phyloP scores from a whole-genome alignment of 495 filamentous ascomycete species.

The Podospora tetraspora region DNA sequence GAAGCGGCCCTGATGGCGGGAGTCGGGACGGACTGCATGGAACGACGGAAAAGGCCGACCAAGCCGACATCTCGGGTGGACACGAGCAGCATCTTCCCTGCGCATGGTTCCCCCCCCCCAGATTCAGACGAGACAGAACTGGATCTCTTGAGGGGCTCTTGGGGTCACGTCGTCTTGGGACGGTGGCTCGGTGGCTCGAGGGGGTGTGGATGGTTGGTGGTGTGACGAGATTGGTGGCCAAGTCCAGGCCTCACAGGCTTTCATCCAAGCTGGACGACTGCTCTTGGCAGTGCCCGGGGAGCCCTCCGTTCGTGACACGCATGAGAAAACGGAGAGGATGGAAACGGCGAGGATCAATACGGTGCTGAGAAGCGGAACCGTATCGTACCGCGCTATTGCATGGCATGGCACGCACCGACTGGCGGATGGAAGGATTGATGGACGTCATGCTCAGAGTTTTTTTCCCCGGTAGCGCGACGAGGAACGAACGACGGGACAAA shows the following conservation, averaged over 20 bases:
- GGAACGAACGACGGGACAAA: background rate
- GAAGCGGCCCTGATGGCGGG: too few relatives aligned
- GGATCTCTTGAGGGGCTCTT: background rate
- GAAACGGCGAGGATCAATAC: background rate
- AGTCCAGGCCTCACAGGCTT: background rate
- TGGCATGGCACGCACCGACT: background rate
- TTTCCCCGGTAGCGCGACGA: background rate
- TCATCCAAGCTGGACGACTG: background rate
- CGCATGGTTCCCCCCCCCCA: background rate
- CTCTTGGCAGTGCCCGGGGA: background rate
- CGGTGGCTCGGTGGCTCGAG: background rate
- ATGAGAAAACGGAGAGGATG: background rate
- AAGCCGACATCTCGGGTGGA: conserved; percentile 1
- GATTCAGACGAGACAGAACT: background rate
- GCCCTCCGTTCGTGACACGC: background rate
- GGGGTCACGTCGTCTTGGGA: background rate
- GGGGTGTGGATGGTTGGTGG: background rate
- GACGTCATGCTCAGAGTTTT: background rate
- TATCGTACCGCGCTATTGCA: background rate
- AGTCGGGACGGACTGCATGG: too few relatives aligned
- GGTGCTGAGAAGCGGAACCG: background rate
- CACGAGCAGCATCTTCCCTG: conserved; percentile 1
- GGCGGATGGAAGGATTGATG: background rate
- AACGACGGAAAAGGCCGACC: background rate
- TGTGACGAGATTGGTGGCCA: background rate